A percentile compares a stretch with the other conserved stretches of the same genome.
These are phyloP conservation scores for Boletus vermiculosoides DNA, from an alignment of 768 basidiomycete genomes.

Conservation along the genomic window DNA sequence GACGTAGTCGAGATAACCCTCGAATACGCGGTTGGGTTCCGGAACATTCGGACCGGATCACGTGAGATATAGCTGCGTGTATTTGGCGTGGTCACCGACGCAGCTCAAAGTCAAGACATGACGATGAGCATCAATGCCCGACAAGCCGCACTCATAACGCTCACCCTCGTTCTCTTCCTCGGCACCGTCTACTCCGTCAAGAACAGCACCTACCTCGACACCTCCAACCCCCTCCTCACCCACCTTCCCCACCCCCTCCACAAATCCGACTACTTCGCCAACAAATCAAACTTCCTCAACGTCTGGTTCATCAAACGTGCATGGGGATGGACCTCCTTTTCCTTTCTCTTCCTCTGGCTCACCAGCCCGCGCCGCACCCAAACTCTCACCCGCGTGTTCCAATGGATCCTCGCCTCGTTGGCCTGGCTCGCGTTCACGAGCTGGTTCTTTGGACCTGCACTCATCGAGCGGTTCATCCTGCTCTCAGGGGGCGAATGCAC, in stretches of 20 bases:
- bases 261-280: slow-evolving; percentile 68
- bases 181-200: slow-evolving; percentile 68
- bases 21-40: too few species aligned
- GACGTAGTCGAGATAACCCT: too few species aligned
- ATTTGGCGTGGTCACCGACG: neutral
- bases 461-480: slow-evolving; percentile 64
- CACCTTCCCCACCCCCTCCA: slow-evolving; percentile 68
- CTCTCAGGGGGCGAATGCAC: slow-evolving; percentile 77
- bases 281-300: slow-evolving; percentile 80
- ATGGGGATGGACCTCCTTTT: slow-evolving; percentile 86
- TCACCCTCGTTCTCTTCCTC: slow-evolving; percentile 49
- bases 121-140: slow-evolving; percentile 19
- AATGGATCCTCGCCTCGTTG: slow-evolving; percentile 58
- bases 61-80: neutral
- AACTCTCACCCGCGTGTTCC: slow-evolving; percentile 42
- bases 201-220: slow-evolving; percentile 75
- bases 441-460: slow-evolving; percentile 87
- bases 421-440: slow-evolving; percentile 74
- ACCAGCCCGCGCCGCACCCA: slow-evolving; percentile 52
- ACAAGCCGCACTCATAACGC: slow-evolving; percentile 37
- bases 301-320: slow-evolving; percentile 84
- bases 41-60: neutral
- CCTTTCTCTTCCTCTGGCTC: slow-evolving; percentile 58
- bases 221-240: slow-evolving; percentile 72
- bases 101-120: slow-evolving; percentile 5